Percentiles rank a stretch among this genome's conserved stretches.
These are phyloP conservation scores for Globisporangium spiculum DNA, from an alignment of 352 stramenopile species.

Conservation along the genomic window DNA sequence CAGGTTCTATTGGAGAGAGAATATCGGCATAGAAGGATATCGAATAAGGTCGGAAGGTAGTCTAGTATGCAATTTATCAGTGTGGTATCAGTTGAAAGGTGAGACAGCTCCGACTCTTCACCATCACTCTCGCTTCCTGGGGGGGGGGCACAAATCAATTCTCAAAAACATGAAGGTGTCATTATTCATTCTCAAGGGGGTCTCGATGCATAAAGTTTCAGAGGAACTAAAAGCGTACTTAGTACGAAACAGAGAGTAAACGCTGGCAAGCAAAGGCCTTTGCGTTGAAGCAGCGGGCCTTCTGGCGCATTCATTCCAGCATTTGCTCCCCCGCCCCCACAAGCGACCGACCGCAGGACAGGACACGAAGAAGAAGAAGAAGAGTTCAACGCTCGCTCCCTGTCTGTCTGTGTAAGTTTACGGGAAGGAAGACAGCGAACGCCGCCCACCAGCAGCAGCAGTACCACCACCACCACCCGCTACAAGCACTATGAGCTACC, in stretches of 20 bases:
- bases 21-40: background rate
- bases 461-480: too few relatives aligned
- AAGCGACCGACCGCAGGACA: background rate
- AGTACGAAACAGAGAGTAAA: background rate
- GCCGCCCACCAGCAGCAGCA: too few relatives aligned
- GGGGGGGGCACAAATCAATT: too few relatives aligned
- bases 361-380: conserved; percentile 4
- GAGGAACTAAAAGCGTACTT: background rate
- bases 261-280: background rate
- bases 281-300: conserved; percentile 1
- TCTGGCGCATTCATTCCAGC: conserved; percentile 3
- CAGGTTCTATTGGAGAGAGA: background rate
- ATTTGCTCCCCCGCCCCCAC: conserved; percentile 2
- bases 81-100: background rate
- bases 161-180: too few relatives aligned
- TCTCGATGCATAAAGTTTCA: background rate
- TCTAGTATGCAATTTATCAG: background rate
- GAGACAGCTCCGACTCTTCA: background rate
- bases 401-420: background rate
- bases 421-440: background rate
- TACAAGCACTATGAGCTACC: conserved; percentile 66
- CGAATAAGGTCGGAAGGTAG: background rate
- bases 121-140: background rate
- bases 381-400: background rate
- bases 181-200: too few relatives aligned